Conservation (phyloP, 768 basidiomycete species). For the Psilocybe azurescens region DNA sequence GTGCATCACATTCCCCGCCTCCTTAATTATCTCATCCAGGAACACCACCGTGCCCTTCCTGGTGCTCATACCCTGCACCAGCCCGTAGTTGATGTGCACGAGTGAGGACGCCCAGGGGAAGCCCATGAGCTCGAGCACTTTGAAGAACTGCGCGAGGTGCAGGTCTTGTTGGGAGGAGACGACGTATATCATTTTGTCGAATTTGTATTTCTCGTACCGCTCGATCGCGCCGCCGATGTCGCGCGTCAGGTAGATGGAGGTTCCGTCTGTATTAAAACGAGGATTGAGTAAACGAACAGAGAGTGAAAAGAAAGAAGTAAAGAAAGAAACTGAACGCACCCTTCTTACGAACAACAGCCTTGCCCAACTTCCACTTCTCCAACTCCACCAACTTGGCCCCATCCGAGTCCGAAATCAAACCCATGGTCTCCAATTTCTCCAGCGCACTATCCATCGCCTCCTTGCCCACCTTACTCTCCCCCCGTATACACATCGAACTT, state of each 20-base stretch:
- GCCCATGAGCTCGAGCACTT: constrained; percentile 88
- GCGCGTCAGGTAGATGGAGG: constrained; percentile 92
- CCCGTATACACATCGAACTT: constrained; percentile 92
- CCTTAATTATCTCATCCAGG: constrained; percentile 90
- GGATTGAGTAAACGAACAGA: background rate
- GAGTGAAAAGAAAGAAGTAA: background rate
- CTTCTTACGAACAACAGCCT: constrained; percentile 87
- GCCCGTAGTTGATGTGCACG: constrained; percentile 89
- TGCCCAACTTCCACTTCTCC: constrained; percentile 90
- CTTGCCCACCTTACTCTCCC: constrained; percentile 79
- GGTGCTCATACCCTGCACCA: constrained; percentile 96
- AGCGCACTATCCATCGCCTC: constrained; percentile 78
- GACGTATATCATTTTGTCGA: constrained; percentile 91
- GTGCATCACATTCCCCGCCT: constrained; percentile 90
- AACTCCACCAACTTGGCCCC: constrained; percentile 89
- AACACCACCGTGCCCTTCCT: constrained; percentile 94
- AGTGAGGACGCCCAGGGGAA: constrained; percentile 85
- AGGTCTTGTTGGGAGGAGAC: constrained; percentile 87
- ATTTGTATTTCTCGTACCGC: constrained; percentile 90
- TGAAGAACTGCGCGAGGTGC: constrained; percentile 92
- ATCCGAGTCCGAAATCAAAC: constrained; percentile 76
- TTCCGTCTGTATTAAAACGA: constrained; percentile 66
- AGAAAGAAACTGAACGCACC: constrained; percentile 44
- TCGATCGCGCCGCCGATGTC: constrained; percentile 95
- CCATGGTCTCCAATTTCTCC: constrained; percentile 67